Conservation (phyloP, 495 filamentous ascomycete species). For the Hypoxylon intermedium region DNA sequence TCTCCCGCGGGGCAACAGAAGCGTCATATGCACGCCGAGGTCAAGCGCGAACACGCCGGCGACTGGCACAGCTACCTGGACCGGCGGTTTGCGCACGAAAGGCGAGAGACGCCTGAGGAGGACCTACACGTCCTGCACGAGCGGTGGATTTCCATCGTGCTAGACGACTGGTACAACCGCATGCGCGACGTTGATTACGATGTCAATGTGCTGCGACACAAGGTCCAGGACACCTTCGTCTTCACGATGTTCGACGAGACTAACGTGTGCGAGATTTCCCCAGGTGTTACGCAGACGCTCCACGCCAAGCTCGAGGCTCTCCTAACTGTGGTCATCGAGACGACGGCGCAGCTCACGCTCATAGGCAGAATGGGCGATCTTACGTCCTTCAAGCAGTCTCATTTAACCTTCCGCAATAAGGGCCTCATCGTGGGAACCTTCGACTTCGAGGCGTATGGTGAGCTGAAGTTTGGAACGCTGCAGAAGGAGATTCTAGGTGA, state of each 20-base stretch:
- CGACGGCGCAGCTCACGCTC: constrained; percentile 40
- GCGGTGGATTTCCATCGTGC: not conserved
- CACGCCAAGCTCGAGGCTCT: not conserved
- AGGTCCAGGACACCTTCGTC: not conserved
- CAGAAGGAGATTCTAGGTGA: not conserved
- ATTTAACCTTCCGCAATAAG: constrained; percentile 42
- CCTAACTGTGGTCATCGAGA: constrained; percentile 17
- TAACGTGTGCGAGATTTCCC: not conserved
- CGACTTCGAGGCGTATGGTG: constrained; percentile 31
- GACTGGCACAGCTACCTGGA: constrained; percentile 41
- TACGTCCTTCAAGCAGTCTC: constrained; percentile 29
- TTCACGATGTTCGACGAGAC: not conserved
- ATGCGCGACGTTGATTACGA: not conserved
- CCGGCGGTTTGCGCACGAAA: not conserved
- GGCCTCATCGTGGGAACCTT: constrained; percentile 39
- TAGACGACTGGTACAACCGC: not conserved
- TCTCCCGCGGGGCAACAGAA: too few relatives aligned
- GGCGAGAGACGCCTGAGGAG: not conserved
- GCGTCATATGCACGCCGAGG: constrained; percentile 41
- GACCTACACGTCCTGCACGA: not conserved
- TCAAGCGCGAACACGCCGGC: constrained; percentile 43
- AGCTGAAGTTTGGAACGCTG: constrained; percentile 15
- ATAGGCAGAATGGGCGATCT: constrained; percentile 21
- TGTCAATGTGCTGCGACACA: not conserved
- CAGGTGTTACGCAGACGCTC: not conserved